Percentiles rank a stretch among this genome's conserved stretches.
phyloP scores from a whole-genome alignment of 1,284 basidiomycete species.

The Laetiporus sulphureus region DNA sequence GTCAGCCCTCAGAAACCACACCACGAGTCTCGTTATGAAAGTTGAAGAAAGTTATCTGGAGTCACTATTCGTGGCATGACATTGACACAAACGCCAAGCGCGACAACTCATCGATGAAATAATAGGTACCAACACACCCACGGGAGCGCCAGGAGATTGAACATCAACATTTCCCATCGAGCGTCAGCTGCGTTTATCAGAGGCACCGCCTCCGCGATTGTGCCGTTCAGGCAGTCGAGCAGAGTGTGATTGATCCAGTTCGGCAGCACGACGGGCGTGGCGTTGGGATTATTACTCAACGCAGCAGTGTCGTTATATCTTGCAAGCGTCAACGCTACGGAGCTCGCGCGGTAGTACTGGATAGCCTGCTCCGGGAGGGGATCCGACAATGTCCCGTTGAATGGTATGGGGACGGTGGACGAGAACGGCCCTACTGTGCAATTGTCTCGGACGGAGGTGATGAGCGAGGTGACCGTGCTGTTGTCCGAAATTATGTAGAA shows the following conservation, averaged over 20 bases:
- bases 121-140: slow-evolving; percentile 11
- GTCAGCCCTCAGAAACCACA: too few relatives aligned
- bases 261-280: slow-evolving; percentile 43
- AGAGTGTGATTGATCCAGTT: slow-evolving; percentile 38
- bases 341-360: slow-evolving; percentile 56
- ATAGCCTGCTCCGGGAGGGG: slow-evolving; percentile 46
- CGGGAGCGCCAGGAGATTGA: slow-evolving; percentile 11
- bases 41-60: too few relatives aligned
- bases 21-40: too few relatives aligned
- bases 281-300: slow-evolving; percentile 31
- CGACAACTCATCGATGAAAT: neutral
- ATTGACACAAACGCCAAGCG: too few relatives aligned
- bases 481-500: slow-evolving; percentile 57
- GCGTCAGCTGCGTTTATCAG: slow-evolving; percentile 29
- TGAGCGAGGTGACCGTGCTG: slow-evolving; percentile 43
- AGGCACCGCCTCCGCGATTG: slow-evolving; percentile 44
- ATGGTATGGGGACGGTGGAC: slow-evolving; percentile 25
- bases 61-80: too few relatives aligned
- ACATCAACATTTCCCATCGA: slow-evolving; percentile 4
- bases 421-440: slow-evolving; percentile 33
- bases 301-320: slow-evolving; percentile 58
- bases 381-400: slow-evolving; percentile 24
- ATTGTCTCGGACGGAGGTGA: slow-evolving; percentile 36
- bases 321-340: slow-evolving; percentile 46
- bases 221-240: slow-evolving; percentile 48